Evolutionary conservation across 352 stramenopile species (phyloP), one percentile per base, ranked within the genome.

Genomic region (Pythium dissimile): DNA sequence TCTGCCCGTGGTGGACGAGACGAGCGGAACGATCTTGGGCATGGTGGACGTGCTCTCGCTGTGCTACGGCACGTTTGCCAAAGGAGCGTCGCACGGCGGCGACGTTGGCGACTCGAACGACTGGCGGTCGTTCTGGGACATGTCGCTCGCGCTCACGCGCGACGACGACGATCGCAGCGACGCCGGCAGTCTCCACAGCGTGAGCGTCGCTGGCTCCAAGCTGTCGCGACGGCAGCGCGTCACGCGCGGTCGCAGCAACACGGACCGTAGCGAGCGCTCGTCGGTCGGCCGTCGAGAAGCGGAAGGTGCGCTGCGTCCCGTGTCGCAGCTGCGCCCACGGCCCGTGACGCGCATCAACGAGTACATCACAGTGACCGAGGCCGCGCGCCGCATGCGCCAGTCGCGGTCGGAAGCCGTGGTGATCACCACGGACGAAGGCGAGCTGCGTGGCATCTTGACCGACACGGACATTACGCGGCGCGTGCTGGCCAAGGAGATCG

Each of bases 1-100:
- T 55, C 63, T 99, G 42, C 97, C 97, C 21, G 93, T 99, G 1
- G 94, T 98, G 12, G 93, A 98, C 38, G 54, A 85, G 21, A 75
- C 65, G 15, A 82, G 79, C 2, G 63, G 69, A 5, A 84, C 76
- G 16, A 95, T 94, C 66, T 56, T 89, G 8, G 86, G 86, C 30
- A 90, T 94, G 75, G 73, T 95, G 18, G 86, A 96, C 47, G 85
- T 96, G 6, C 56, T 96, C 16, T 94, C 84, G n/a, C 67, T 96
- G 27, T 94, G 85, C 64, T 96, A 93, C 50, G 86, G 86, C 11
- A 92, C 85, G 0, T 96, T 96, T 48, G 82, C 86, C 3, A 89
- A 84, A 35, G 80, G 80, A 18, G 76, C 72, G 1, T 66, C 52
- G 10, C 70, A 78, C 11, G 72, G 80, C 48, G 61, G 67, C 37